Evolutionary conservation across 2,329 filamentous ascomycete species (phyloP), one percentile per base, ranked within the genome.

Genomic region (Cadophora sp.): DNA sequence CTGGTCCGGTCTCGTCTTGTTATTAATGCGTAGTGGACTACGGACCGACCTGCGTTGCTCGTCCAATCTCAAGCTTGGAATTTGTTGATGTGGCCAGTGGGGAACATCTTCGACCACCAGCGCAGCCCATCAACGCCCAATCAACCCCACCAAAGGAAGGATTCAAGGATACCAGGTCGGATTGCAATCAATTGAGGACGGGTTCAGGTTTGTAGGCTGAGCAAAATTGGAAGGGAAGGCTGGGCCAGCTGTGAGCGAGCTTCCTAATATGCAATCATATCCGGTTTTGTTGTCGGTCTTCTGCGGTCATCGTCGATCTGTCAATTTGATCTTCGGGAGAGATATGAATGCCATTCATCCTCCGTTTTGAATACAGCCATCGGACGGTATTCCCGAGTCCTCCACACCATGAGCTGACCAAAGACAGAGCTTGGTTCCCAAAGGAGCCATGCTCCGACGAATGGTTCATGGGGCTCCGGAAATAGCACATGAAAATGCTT

Each of bases 351-450:
- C 12, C 67, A 48, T 63, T 61, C 34, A 50, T 68, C 62, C 63
- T 68, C 60, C 67, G 64, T 68, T 24, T 53, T 66, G 64, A 65
- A 69, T 68, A 67, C 64, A 70, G 66, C 70, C 69, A 66, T 67
- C 71, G 71, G 71, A 71, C 67, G 62, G 40, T 34, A 40, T 40
- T 63, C 62, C 69, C 69, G 69, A 40, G 34, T 64, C 58, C 63
- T 68, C 69, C 70, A 69, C 67, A 68, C 34, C 29, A 43, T n/a
- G 7, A 51, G 29, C 48, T 22, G 46, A 53, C 37, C 62, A 56
- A 29, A 43, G 48, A 27, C 11, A 50, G 64, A 66, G 65, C 58
- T 68, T 64, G 34, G n/a, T 53, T 68, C 68, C 70, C 37, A 68
- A 69, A 66, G 40, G 63, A 66, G 68, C 43, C 63, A 64, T 48